Evolutionary conservation across 352 stramenopile species (phyloP).

Genomic region (Globisporangium nodosum): DNA sequence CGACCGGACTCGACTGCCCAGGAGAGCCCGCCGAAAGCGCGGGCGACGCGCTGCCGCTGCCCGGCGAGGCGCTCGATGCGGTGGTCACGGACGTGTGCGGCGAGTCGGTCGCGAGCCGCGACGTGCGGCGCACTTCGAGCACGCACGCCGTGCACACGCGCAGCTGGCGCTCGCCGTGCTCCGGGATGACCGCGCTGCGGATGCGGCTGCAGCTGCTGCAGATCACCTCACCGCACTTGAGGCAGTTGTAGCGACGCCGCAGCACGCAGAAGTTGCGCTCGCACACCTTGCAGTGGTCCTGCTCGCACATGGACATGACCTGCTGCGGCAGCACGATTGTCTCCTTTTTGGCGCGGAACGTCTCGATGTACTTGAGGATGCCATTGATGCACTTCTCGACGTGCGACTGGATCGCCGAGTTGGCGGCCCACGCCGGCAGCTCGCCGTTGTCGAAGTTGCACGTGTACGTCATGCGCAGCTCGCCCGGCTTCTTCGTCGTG

Average conservation of each 20-base stretch:
- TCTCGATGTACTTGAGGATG: conserved; percentile 85
- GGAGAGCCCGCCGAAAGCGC: neutral
- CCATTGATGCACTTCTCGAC: conserved; percentile 84
- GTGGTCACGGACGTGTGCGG: neutral
- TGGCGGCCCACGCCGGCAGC: conserved; percentile 74
- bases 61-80: conserved; percentile 1
- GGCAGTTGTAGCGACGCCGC: conserved; percentile 73
- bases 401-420: conserved; percentile 82
- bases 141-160: conserved; percentile 79
- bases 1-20: neutral
- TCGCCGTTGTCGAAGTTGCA: conserved; percentile 86
- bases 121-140: conserved; percentile 54
- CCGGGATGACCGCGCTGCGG: conserved; percentile 54
- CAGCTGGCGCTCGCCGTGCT: conserved; percentile 67
- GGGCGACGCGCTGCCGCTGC: neutral
- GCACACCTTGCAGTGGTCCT: conserved; percentile 66
- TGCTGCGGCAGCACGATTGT: conserved; percentile 73
- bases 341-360: conserved; percentile 58
- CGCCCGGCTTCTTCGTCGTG: conserved; percentile 68
- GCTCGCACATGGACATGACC: conserved; percentile 68
- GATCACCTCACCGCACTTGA: conserved; percentile 78
- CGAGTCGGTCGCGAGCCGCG: conserved; percentile 23
- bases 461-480: conserved; percentile 83
- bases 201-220: conserved; percentile 75
- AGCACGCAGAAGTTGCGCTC: conserved; percentile 72